Conservation (phyloP, 2,329 filamentous ascomycete genomes). For the Alternaria arborescens region DNA sequence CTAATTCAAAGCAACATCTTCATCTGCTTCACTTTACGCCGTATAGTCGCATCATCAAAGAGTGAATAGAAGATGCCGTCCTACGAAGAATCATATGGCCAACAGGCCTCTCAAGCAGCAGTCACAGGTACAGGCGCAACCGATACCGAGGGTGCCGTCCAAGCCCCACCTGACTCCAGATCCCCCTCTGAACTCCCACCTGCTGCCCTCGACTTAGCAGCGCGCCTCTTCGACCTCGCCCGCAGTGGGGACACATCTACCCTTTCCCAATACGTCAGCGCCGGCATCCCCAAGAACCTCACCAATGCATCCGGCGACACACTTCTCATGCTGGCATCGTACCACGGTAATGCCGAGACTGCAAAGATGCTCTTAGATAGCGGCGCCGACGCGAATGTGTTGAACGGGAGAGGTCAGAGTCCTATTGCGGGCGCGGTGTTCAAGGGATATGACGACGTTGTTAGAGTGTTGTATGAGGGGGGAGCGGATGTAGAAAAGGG, state of each 20-base stretch:
- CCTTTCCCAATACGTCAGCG: slow-evolving; percentile 70
- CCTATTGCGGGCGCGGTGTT: slow-evolving; percentile 76
- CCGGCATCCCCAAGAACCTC: slow-evolving; percentile 73
- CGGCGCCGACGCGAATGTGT: slow-evolving; percentile 71
- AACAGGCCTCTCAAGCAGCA: slow-evolving; percentile 8
- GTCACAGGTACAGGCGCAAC: slow-evolving; percentile 10
- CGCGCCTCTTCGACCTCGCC: slow-evolving; percentile 72
- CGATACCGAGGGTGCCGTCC: slow-evolving; percentile 6
- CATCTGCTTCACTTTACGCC: background rate
- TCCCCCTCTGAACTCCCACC: slow-evolving; percentile 60
- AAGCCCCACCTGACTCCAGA: slow-evolving; percentile 14
- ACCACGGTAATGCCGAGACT: slow-evolving; percentile 70
- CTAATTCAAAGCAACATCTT: background rate
- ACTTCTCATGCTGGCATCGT: slow-evolving; percentile 77
- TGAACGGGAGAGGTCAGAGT: slow-evolving; percentile 75
- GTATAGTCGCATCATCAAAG: background rate
- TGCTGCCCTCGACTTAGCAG: slow-evolving; percentile 71
- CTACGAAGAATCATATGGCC: slow-evolving; percentile 23
- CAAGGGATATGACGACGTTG: slow-evolving; percentile 72
- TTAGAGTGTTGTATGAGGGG: slow-evolving; percentile 61
- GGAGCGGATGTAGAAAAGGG: slow-evolving; percentile 54
- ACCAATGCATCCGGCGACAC: slow-evolving; percentile 78
- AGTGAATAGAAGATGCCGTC: slow-evolving; percentile 24
- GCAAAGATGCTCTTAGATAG: slow-evolving; percentile 68
- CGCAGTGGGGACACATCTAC: slow-evolving; percentile 65